phyloP scores from a whole-genome alignment of 1,139 yeast species.

The Sugiyamaella sp. region DNA sequence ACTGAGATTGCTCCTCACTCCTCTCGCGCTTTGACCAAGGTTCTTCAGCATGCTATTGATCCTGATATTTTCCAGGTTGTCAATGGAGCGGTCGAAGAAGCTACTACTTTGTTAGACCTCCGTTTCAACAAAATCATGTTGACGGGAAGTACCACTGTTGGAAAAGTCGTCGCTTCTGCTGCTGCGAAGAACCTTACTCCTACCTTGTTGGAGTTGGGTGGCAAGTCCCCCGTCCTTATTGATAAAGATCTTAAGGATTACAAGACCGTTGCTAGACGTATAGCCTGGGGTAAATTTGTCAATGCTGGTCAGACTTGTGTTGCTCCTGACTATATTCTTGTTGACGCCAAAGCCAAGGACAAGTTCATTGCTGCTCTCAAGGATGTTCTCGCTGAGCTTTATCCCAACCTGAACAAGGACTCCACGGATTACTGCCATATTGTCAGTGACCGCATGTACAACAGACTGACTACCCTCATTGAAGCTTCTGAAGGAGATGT shows the following conservation, averaged over 20 bases:
- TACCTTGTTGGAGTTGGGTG: constrained; percentile 81
- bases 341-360: constrained; percentile 60
- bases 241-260: constrained; percentile 52
- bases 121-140: constrained; percentile 82
- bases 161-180: constrained; percentile 72
- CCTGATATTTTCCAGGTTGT: constrained; percentile 60
- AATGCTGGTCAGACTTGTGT: constrained; percentile 94
- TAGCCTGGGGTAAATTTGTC: constrained; percentile 75
- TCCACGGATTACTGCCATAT: constrained; percentile 59
- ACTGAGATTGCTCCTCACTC: constrained; percentile 74
- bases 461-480: constrained; percentile 53
- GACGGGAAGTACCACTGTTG: constrained; percentile 81
- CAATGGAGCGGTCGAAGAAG: constrained; percentile 74
- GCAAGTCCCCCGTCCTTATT: constrained; percentile 84
- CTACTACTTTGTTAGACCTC: constrained; percentile 64
- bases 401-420: constrained; percentile 45
- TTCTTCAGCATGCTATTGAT: constrained; percentile 60
- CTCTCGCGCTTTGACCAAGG: constrained; percentile 55
- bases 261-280: constrained; percentile 61
- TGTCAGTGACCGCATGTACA: constrained; percentile 61
- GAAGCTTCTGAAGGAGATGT: constrained; percentile 60
- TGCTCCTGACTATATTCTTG: constrained; percentile 79
- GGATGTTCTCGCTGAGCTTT: constrained; percentile 52
- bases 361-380: constrained; percentile 54
- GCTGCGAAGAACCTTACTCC: constrained; percentile 90